phyloP scores from a whole-genome alignment of 495 filamentous ascomycete genomes.

The Tuber borchii region DNA sequence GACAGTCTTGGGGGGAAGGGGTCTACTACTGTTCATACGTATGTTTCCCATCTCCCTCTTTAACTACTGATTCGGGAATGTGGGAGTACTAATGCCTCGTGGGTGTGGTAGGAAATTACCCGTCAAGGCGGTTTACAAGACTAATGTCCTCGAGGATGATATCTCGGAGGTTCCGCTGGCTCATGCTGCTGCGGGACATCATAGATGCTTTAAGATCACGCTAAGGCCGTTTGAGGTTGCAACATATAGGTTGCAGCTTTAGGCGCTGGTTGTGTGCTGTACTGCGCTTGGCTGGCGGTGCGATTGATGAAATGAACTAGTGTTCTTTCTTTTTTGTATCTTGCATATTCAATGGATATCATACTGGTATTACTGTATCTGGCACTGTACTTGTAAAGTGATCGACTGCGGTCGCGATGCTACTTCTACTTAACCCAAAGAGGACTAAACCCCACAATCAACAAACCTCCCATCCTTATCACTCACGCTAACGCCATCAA shows the following conservation, averaged over 20 bases:
- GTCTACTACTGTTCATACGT: slow-evolving; percentile 58
- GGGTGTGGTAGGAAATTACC: slow-evolving; percentile 46
- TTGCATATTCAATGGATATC: not conserved
- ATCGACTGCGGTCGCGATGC: not conserved
- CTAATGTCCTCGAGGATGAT: slow-evolving; percentile 69
- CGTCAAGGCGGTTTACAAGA: slow-evolving; percentile 71
- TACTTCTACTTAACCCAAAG: not conserved
- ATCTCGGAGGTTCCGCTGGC: slow-evolving; percentile 52
- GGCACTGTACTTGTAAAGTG: not conserved
- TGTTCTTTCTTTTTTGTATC: not conserved
- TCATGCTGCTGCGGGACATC: slow-evolving; percentile 45
- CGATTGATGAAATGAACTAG: not conserved
- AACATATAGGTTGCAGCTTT: slow-evolving; percentile 72
- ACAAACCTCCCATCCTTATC: not conserved
- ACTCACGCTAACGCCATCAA: not conserved
- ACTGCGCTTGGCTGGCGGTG: not conserved
- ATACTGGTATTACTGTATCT: not conserved
- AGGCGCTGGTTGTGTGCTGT: not conserved
- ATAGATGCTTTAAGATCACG: slow-evolving; percentile 55
- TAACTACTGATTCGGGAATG: not conserved
- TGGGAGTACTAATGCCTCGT: slow-evolving; percentile 8
- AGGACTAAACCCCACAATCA: not conserved
- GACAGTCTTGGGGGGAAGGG: slow-evolving; percentile 83
- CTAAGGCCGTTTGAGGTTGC: slow-evolving; percentile 85
- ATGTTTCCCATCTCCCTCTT: not conserved